Evolutionary conservation across 2,329 filamentous ascomycete genomes (phyloP).

Genomic region (Penicillium sclerotigenum): DNA sequence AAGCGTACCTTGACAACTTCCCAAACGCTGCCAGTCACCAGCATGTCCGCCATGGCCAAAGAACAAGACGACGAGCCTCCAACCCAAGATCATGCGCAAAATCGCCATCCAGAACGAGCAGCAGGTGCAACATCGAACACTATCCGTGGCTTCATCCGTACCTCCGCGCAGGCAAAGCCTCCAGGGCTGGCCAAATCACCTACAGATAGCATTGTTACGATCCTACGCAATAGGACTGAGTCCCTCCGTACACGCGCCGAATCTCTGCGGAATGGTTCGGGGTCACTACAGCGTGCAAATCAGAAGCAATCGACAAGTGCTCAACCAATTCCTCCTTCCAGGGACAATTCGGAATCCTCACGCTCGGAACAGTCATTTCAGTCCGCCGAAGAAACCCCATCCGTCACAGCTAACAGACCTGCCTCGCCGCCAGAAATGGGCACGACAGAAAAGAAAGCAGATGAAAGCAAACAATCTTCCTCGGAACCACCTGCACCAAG

Average conservation of each 20-base stretch:
- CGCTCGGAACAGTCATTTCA: conserved; percentile 19
- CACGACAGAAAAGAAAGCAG: background rate
- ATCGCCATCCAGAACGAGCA: background rate
- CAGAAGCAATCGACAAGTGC: conserved; percentile 18
- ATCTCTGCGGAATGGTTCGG: conserved; percentile 18
- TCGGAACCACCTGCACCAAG: background rate
- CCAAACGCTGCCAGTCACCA: conserved; percentile 14
- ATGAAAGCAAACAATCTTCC: background rate
- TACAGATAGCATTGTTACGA: conserved; percentile 25
- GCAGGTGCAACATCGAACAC: conserved; percentile 17
- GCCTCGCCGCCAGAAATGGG: background rate
- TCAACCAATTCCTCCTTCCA: conserved; percentile 9
- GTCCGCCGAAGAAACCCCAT: conserved; percentile 11
- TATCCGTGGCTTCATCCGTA: conserved; percentile 41
- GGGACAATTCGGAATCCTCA: conserved; percentile 26
- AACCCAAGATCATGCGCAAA: conserved; percentile 2
- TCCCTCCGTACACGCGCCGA: conserved; percentile 24
- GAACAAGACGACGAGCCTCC: conserved; percentile 7
- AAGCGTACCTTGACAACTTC: conserved; percentile 22
- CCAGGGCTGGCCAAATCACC: conserved; percentile 27
- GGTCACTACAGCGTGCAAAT: conserved; percentile 10
- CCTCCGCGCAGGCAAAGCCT: conserved; percentile 29
- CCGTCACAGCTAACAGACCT: background rate
- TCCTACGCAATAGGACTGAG: conserved; percentile 22
- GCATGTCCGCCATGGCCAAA: conserved; percentile 11